Base-by-base conservation (phyloP, 2,329 filamentous ascomycete genomes). In the Aspergillus sclerotialis region DNA sequence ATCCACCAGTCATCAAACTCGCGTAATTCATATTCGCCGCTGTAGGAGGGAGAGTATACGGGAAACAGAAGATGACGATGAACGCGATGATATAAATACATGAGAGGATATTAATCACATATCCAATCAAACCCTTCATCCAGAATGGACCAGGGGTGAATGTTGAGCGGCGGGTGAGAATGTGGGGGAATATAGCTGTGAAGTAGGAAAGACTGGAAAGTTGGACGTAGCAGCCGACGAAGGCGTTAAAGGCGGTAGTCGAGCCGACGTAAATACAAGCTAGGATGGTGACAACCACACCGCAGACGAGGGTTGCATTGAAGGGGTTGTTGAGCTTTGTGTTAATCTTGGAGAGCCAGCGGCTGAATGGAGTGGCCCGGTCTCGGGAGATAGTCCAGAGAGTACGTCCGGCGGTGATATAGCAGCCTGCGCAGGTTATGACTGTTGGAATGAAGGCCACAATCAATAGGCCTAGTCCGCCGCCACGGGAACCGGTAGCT, bases 61-160 rank as follows among this genome's bases (percentile, higher is more conserved):
- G 75, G 60, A 79, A 78, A 49, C 73, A 77, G 56, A 73, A 79
- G 38, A 79, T 70, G n/a, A 75, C 60, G 34, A 73, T 64, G 44
- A 78, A 78, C 13, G 75, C 57, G 1, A 67, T 48, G 35, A 78
- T 77, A 34, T 76, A 70, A 26, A 69, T 45, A 11, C 74, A 70
- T 5, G 72, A 62, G 4, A 69, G 42, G 8, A 56, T 36, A 44
- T 78, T 78, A 46, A 78, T 48, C 2, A 58, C 39, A 26, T 59
- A 69, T 1, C 75, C 75, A n/a, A 66, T 50, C 4, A 50, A 60
- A 7, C 73, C 70, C 32, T 51, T 56, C 49, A 78, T 65, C 44
- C 67, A 66, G 53, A 79, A 79, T 2, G 68, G 66, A 0, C 74
- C 75, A 1, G 56, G 55, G 4, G 64, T 64, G 36, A 79, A 71